Base-by-base conservation (phyloP, 2,329 filamentous ascomycete genomes). In the Simplicillium sp. region DNA sequence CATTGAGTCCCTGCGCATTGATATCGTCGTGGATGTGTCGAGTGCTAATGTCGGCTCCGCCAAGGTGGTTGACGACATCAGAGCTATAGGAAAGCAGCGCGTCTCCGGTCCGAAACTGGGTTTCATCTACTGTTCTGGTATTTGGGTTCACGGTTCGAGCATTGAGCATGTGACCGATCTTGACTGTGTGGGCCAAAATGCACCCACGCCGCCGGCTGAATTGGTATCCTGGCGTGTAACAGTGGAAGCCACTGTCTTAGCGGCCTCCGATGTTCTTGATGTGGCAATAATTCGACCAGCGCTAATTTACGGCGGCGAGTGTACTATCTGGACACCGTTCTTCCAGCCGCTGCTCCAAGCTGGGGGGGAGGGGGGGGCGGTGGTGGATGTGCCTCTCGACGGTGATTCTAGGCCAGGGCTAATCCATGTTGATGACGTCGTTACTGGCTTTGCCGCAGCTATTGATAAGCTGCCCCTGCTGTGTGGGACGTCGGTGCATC, bases 261-360 rank as follows among this genome's bases (percentile, higher is more conserved):
- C 39, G 18, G 31, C 42, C 11, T 39, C 42, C 5, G 36, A 44
- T 14, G 39, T 44, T 13, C 34, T 46, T 6, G 39, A 44, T 32
- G 42, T 46, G 25, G 44, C 44, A 8, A n/a, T 46, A 7, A 11
- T 46, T 11, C 40, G 44, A 12, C 44, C 44, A 1, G 44, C 42
- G 16, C 33, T 46, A 25, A 40, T 46, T 16, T 46, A 46, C 17
- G 44, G 44, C 31, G 18, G 36, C 13, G 42, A 46, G 29, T 38
- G 38, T 8, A 44, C 42, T 1, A 46, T 46, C 6, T 46, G 44
- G 44, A 39, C 44, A n/a, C 16, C 39, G 4, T 46, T 44, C 14
- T 31, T 46, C 29, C 39, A 44, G 1, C 44, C 44, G 1, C 44
- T 46, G 3, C 42, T 46, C 29, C 35, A 46, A 32, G 44, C 44